These are phyloP conservation scores for Isoetes taiwanensis DNA, from an alignment of 75 land plant species.

Conservation along the genomic window DNA sequence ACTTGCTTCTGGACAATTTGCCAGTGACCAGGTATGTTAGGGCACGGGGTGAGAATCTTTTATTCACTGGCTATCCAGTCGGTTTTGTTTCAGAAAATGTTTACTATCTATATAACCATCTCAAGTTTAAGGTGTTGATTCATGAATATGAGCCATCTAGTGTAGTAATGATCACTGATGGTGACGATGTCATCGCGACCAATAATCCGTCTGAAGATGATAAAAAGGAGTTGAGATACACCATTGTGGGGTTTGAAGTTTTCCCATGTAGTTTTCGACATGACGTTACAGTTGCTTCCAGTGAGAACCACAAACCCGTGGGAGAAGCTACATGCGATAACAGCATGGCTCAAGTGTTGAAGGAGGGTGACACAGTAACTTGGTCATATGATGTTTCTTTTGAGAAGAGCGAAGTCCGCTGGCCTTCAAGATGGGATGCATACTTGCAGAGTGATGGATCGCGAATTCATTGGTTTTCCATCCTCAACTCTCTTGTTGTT, in stretches of 20 bases:
- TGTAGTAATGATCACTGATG: conserved; percentile 39
- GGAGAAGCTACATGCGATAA: conserved; percentile 16
- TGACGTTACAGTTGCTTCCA: conserved; percentile 18
- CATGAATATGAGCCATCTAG: conserved; percentile 49
- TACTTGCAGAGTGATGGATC: conserved; percentile 25
- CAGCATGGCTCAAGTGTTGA: conserved; percentile 29
- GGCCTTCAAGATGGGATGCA: conserved; percentile 32
- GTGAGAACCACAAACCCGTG: conserved; percentile 12
- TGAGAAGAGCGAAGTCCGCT: conserved; percentile 16
- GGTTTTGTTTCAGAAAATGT: conserved; percentile 28
- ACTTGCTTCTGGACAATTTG: conserved; percentile 73
- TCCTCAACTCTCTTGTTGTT: conserved; percentile 12
- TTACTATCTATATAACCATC: conserved; percentile 46
- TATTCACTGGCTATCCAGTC: conserved; percentile 54
- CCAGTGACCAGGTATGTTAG: conserved; percentile 42
- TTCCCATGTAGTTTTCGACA: conserved; percentile 51
- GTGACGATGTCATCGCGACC: conserved; percentile 32
- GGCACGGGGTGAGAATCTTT: conserved; percentile 18
- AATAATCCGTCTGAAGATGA: conserved; percentile 15
- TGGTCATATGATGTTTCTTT: conserved; percentile 16
- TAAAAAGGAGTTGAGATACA: conserved; percentile 28
- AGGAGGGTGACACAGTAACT: conserved; percentile 2
- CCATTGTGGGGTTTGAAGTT: conserved; percentile 75
- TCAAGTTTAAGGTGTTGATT: conserved; percentile 45
- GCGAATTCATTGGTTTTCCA: conserved; percentile 24